Percentiles rank a stretch among this genome's conserved stretches.
phyloP scores from a whole-genome alignment of 495 filamentous ascomycete species.

The Hypoxylon cercidicola region DNA sequence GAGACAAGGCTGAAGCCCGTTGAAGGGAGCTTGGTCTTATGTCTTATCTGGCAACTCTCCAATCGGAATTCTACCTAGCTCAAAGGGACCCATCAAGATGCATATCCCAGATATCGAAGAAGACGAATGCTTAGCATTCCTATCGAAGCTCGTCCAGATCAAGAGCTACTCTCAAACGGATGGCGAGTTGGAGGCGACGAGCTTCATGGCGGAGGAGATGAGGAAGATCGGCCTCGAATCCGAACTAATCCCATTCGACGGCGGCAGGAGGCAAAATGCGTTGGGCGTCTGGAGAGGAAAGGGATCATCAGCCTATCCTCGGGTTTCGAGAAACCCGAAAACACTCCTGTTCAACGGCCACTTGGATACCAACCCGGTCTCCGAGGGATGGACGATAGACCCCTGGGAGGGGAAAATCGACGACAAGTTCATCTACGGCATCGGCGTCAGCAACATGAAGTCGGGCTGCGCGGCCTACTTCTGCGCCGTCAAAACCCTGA shows the following conservation, averaged over 20 bases:
- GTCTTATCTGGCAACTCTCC: neutral
- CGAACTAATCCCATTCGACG: slow-evolving; percentile 21
- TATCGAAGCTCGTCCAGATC: slow-evolving; percentile 30
- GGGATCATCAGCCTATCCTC: slow-evolving; percentile 41
- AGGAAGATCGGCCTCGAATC: slow-evolving; percentile 23
- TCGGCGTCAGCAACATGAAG: slow-evolving; percentile 34
- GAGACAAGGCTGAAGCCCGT: too few relatives aligned
- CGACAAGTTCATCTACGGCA: slow-evolving; percentile 7
- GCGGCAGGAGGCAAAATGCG: slow-evolving; percentile 23
- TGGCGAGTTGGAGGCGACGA: slow-evolving; percentile 28
- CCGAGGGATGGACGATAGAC: slow-evolving; percentile 34
- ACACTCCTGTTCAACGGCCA: slow-evolving; percentile 62
- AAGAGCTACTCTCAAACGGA: slow-evolving; percentile 33
- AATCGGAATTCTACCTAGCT: neutral
- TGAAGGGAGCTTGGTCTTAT: neutral
- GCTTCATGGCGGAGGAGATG: slow-evolving; percentile 25
- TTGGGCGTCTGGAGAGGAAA: slow-evolving; percentile 55
- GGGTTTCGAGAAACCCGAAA: slow-evolving; percentile 18
- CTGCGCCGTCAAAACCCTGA: slow-evolving; percentile 15
- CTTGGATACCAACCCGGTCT: slow-evolving; percentile 51
- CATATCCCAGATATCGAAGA: slow-evolving; percentile 28
- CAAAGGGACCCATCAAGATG: slow-evolving; percentile 13
- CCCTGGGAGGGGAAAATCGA: slow-evolving; percentile 32
- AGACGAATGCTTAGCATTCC: slow-evolving; percentile 24
- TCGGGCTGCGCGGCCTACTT: slow-evolving; percentile 21